phyloP scores from a whole-genome alignment of 345 rosid genomes.

The Arabis hirsuta region DNA sequence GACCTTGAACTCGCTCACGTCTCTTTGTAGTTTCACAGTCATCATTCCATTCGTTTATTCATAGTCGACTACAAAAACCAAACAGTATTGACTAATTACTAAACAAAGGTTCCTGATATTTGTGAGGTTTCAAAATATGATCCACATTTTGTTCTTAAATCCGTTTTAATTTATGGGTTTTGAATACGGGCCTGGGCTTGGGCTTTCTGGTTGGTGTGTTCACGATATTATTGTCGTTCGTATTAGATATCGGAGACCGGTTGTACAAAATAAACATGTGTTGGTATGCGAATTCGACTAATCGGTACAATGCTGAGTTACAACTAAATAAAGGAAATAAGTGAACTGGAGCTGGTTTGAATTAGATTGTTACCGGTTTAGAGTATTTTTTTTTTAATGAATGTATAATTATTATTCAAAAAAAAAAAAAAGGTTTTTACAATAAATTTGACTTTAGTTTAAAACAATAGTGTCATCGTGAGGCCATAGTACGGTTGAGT shows the following conservation, averaged over 20 bases:
- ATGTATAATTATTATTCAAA: no score
- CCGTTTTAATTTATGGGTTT: background rate
- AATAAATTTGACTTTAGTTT: no score
- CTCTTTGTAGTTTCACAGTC: slow-evolving; percentile 18
- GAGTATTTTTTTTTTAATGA: no score
- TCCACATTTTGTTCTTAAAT: background rate
- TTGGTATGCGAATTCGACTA: background rate
- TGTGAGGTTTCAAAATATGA: background rate
- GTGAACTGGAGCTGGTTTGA: background rate
- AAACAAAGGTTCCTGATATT: no score
- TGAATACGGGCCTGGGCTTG: background rate
- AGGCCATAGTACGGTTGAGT: no score
- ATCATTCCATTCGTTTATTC: background rate
- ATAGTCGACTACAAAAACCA: background rate
- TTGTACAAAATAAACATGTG: no score
- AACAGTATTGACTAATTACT: background rate
- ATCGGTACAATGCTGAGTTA: background rate
- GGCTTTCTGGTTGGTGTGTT: background rate
- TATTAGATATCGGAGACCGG: background rate
- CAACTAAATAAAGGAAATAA: background rate
- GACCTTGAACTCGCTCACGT: slow-evolving; percentile 21
- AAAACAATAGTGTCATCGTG: no score
- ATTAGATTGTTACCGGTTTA: no score
- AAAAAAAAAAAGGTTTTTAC: no score
- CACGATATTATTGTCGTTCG: background rate